Percentiles rank a stretch among this genome's conserved stretches.
phyloP scores from a whole-genome alignment of 2,329 filamentous ascomycete genomes.

The Fusarium verticillioides region DNA sequence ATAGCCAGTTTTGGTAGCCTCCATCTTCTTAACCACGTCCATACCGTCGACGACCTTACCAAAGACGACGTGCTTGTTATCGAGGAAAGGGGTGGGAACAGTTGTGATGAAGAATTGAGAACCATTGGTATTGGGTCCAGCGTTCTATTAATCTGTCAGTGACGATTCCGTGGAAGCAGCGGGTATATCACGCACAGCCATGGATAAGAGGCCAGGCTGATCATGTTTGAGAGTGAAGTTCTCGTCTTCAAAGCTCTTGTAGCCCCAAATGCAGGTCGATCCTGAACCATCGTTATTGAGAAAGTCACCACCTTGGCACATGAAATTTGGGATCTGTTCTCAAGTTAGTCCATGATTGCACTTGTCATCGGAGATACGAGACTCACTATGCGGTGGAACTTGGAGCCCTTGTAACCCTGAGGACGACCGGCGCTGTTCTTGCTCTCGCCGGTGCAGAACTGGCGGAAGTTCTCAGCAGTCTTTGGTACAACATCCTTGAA shows the following conservation, averaged over 20 bases:
- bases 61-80: slow-evolving; percentile 96
- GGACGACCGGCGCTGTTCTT: slow-evolving; percentile 81
- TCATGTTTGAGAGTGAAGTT: slow-evolving; percentile 87
- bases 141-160: slow-evolving; percentile 68
- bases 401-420: slow-evolving; percentile 93
- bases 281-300: slow-evolving; percentile 93
- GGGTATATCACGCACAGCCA: slow-evolving; percentile 77
- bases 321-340: slow-evolving; percentile 88
- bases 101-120: slow-evolving; percentile 98
- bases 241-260: slow-evolving; percentile 87
- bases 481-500: slow-evolving; percentile 86
- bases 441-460: slow-evolving; percentile 94
- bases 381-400: slow-evolving; percentile 91
- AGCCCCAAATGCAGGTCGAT: slow-evolving; percentile 87
- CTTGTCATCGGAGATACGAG: background rate
- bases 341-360: slow-evolving; percentile 7
- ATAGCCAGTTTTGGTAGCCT: slow-evolving; percentile 84
- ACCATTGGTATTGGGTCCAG: slow-evolving; percentile 91
- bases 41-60: slow-evolving; percentile 90
- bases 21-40: slow-evolving; percentile 92
- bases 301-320: slow-evolving; percentile 98
- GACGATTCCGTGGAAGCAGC: background rate
- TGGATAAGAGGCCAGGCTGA: slow-evolving; percentile 82
- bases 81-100: slow-evolving; percentile 84
- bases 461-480: slow-evolving; percentile 96